Conservation (phyloP, 257 asterid species). For the Solanum chmielewskii region DNA sequence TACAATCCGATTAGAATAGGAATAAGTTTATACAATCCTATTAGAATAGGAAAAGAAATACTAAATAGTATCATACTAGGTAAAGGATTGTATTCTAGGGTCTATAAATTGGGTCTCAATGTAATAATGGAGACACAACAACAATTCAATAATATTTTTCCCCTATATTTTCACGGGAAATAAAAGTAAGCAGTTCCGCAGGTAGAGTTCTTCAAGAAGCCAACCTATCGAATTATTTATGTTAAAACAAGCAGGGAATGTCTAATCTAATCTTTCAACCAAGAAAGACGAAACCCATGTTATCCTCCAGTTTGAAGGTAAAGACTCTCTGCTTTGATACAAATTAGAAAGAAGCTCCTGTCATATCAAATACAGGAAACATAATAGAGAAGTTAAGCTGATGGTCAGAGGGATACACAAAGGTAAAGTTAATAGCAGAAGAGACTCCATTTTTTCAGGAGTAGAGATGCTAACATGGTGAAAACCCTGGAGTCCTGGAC, state of each 20-base stretch:
- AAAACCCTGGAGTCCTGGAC: not conserved
- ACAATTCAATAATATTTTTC: too few species aligned
- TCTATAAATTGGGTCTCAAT: too few species aligned
- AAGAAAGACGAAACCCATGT: not conserved
- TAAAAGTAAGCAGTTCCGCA: not conserved
- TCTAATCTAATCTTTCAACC: not conserved
- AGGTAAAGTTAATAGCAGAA: not conserved
- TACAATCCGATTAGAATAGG: too few species aligned
- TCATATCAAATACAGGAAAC: not conserved
- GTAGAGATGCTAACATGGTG: not conserved
- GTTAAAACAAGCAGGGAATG: not conserved
- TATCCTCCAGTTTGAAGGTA: not conserved
- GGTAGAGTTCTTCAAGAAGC: not conserved
- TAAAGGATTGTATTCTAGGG: too few species aligned
- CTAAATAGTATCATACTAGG: too few species aligned
- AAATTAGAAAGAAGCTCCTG: not conserved
- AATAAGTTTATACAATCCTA: too few species aligned
- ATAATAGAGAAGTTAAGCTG: not conserved
- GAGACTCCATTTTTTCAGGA: not conserved
- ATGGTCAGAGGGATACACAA: not conserved
- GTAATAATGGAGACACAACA: too few species aligned
- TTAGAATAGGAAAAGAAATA: too few species aligned
- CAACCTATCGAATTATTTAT: not conserved
- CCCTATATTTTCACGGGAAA: not conserved
- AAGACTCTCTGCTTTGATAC: not conserved